phyloP scores from a whole-genome alignment of 1,284 basidiomycete species.

The Apiotrichum montevideense region DNA sequence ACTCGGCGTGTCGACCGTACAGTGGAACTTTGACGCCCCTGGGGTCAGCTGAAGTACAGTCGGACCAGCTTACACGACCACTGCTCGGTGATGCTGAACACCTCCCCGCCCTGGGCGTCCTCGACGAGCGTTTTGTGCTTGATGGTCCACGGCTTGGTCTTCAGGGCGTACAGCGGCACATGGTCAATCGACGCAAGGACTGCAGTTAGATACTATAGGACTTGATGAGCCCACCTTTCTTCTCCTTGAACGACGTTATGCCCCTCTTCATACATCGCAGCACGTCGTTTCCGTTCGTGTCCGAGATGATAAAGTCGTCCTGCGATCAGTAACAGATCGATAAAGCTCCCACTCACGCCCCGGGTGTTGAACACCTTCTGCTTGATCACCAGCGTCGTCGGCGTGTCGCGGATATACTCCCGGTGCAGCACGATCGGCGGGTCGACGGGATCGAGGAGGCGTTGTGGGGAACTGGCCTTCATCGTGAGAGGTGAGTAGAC shows the following conservation, averaged over 20 bases:
- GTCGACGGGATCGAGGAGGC: constrained; percentile 6
- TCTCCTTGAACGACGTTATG: neutral
- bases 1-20: neutral
- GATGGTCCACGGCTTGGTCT: too few relatives aligned
- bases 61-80: neutral
- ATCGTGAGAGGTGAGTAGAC: too few relatives aligned
- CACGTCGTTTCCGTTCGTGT: neutral
- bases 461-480: neutral
- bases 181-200: neutral
- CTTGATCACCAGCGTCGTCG: neutral
- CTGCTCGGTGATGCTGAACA: constrained; percentile 3
- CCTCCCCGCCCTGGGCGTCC: neutral
- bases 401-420: neutral
- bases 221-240: neutral
- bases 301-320: constrained; percentile 4
- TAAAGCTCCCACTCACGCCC: neutral
- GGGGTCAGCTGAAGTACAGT: neutral
- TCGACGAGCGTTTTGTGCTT: neutral
- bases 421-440: neutral
- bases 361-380: neutral
- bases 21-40: constrained; percentile 3
- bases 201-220: neutral
- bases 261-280: neutral
- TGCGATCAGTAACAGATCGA: neutral
- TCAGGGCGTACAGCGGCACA: neutral